Percentiles rank a stretch among this genome's conserved stretches.
These are phyloP conservation scores for Aspergillus egyptiacus DNA, from an alignment of 495 filamentous ascomycete species.

Conservation along the genomic window DNA sequence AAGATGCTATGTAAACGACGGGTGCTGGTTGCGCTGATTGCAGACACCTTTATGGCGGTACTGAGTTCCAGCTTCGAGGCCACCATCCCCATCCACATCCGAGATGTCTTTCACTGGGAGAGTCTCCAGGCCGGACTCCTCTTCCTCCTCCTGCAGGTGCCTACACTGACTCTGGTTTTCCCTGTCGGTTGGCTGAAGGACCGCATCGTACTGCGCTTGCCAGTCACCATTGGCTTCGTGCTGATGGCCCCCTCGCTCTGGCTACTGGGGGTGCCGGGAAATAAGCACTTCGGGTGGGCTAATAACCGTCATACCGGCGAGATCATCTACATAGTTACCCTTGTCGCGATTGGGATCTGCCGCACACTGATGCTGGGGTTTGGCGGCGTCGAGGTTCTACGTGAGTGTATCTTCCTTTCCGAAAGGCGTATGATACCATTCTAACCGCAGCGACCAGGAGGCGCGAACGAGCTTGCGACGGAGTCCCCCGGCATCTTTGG, in stretches of 20 bases:
- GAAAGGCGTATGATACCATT: no score
- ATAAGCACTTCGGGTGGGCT: conserved; percentile 18
- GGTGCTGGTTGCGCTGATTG: conserved; percentile 19
- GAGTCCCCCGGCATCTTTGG: conserved; percentile 29
- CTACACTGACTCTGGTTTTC: conserved; percentile 21
- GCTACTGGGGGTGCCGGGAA: conserved; percentile 23
- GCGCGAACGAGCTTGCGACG: background rate
- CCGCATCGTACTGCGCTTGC: conserved; percentile 19
- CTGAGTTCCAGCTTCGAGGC: conserved; percentile 25
- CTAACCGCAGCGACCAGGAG: background rate
- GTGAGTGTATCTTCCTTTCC: background rate
- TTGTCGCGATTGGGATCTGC: conserved; percentile 16
- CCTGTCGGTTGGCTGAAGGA: conserved; percentile 26
- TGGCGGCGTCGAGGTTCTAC: conserved; percentile 9
- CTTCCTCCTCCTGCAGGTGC: conserved; percentile 25
- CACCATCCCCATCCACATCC: conserved; percentile 29
- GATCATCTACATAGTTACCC: conserved; percentile 17
- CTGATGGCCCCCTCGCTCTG: conserved; percentile 16
- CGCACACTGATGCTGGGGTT: conserved; percentile 24
- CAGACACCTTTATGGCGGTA: conserved; percentile 16
- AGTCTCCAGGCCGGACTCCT: conserved; percentile 23
- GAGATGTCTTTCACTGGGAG: conserved; percentile 26
- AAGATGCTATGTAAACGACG: conserved; percentile 19
- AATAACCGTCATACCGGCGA: conserved; percentile 14
- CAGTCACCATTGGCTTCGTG: conserved; percentile 12